Conservation (phyloP, 2,329 filamentous ascomycete genomes). For the Colletotrichum aenigma region DNA sequence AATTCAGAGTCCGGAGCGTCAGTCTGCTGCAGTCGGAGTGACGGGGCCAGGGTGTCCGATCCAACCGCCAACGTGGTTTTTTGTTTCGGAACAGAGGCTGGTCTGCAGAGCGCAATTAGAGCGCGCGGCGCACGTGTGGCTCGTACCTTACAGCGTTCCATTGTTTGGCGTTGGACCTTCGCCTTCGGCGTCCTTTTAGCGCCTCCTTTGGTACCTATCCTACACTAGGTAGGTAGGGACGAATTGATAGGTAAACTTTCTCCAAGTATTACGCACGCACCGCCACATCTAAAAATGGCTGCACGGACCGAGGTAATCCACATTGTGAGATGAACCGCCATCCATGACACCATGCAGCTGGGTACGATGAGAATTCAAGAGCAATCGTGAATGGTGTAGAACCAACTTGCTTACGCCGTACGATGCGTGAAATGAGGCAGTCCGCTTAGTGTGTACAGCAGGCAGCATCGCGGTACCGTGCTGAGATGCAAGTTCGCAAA, state of each 20-base stretch:
- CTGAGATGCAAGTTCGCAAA: background rate
- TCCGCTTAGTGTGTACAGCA: background rate
- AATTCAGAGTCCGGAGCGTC: background rate
- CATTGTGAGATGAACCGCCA: background rate
- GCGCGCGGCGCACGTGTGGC: background rate
- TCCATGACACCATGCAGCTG: background rate
- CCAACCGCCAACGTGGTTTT: constrained; percentile 6
- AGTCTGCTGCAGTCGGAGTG: background rate
- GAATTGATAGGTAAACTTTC: background rate
- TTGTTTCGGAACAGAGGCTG: background rate
- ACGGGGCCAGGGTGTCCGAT: constrained; percentile 21
- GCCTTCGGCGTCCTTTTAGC: background rate
- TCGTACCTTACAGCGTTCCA: background rate
- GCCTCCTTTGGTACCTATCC: background rate
- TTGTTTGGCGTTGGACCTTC: background rate
- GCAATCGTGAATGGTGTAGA: too few relatives aligned
- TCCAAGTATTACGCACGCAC: background rate
- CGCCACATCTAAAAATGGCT: constrained; percentile 3
- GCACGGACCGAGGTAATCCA: background rate
- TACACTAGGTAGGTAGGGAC: background rate
- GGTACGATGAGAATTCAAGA: too few relatives aligned
- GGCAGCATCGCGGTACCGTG: background rate
- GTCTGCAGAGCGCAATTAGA: background rate
- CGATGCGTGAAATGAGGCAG: background rate
- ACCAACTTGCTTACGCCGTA: background rate